Evolutionary conservation across 2,329 filamentous ascomycete genomes (phyloP), one percentile per base, ranked within the genome.

Genomic region (Fusarium nygamai): DNA sequence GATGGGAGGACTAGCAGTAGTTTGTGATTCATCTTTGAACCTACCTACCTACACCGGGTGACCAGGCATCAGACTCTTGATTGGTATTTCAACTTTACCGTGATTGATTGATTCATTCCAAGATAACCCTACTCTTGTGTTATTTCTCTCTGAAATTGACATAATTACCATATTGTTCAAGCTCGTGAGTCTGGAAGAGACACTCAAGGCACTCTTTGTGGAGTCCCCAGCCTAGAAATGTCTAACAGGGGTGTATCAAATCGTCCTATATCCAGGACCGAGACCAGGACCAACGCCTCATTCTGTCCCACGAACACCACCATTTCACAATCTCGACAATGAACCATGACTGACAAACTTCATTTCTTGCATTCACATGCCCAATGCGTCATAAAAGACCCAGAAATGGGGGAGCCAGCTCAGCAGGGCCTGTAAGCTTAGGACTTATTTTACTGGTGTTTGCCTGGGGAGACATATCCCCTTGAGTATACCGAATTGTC

Each of bases 201-300:
- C 44, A 65, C 53, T 44, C 67, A 33, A 71, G 68, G 68, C 68
- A 67, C 50, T 62, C 67, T 67, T 47, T 70, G 68, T 71, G 67
- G 66, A 70, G 64, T 67, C 38, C 53, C 43, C 46, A 53, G 64
- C 33, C 63, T 67, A 61, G 24, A 66, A 34, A 51, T 67, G 58
- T 67, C 63, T 65, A 67, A 61, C 39, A 67, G 66, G 66, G 51
- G 43, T 60, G 34, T 22, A 22, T 22, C 20, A 31, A 65, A 38
- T 48, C 69, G 67, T 71, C 67, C 69, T 71, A 61, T 60, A 29
- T 44, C 34, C 34, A 58, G 51, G 60, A 46, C 59, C 48, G 43
- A 57, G 38, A 33, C 59, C 31, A 61, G 27, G 31, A 39, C 56
- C 38, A 64, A 54, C 50, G 68, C 67, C 68, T 71, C 46, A 57